Percentiles rank a stretch among this genome's conserved stretches.
phyloP scores from a whole-genome alignment of 179 eudicot species.

The Camellia oleifera region DNA sequence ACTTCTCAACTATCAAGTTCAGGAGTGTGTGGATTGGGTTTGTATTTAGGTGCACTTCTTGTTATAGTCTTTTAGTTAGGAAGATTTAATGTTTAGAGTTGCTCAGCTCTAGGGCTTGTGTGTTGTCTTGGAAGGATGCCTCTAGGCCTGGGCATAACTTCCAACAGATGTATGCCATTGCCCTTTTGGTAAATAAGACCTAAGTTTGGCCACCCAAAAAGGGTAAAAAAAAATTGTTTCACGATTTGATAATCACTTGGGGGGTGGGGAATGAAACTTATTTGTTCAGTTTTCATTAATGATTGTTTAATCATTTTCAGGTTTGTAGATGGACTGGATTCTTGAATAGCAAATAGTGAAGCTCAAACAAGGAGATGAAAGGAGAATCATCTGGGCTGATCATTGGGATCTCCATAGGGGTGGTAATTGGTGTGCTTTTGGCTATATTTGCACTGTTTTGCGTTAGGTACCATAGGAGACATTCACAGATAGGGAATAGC shows the following conservation, averaged over 20 bases:
- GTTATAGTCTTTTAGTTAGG: background rate
- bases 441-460: slow-evolving; percentile 65
- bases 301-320: slow-evolving; percentile 28
- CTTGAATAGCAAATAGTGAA: slow-evolving; percentile 19
- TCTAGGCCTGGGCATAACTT: background rate
- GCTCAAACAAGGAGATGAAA: slow-evolving; percentile 46
- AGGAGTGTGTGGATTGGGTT: background rate
- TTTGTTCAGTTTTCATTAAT: background rate
- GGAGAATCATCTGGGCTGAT: slow-evolving; percentile 62
- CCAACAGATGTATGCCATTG: background rate
- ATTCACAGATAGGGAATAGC: slow-evolving; percentile 61
- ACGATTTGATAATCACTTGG: background rate
- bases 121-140: slow-evolving; percentile 1
- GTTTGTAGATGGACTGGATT: slow-evolving; percentile 36
- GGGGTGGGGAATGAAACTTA: background rate
- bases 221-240: background rate
- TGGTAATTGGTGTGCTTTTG: slow-evolving; percentile 75
- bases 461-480: slow-evolving; percentile 60
- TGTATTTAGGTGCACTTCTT: background rate
- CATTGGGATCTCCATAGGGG: slow-evolving; percentile 86
- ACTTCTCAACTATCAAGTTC: background rate
- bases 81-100: background rate
- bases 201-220: background rate
- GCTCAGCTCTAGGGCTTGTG: background rate
- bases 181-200: background rate